phyloP scores from a whole-genome alignment of 2,329 filamentous ascomycete species.

The Cadophora gregata region DNA sequence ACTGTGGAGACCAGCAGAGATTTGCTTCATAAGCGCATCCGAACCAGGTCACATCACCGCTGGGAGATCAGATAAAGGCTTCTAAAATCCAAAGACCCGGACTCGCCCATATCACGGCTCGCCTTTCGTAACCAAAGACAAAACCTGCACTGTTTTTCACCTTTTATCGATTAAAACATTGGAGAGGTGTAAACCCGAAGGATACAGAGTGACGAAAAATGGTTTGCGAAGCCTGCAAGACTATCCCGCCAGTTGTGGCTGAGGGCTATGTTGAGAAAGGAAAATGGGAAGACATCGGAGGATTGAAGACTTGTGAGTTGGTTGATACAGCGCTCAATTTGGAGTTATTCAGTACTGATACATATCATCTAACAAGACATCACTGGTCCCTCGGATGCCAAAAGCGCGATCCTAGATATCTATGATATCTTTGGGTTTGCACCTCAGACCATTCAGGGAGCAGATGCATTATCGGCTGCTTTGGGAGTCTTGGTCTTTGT shows the following conservation, averaged over 20 bases:
- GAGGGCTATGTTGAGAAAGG: conserved; percentile 42
- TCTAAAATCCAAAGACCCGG: no score
- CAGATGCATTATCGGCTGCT: conserved; percentile 64
- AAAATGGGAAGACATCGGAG: conserved; percentile 28
- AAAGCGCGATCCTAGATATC: conserved; percentile 64
- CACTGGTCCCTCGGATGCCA: conserved; percentile 51
- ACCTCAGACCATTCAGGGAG: conserved; percentile 71
- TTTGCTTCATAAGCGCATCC: no score
- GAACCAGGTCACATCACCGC: no score
- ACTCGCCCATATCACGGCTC: no score
- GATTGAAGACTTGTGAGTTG: conserved; percentile 31
- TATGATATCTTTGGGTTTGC: conserved; percentile 72
- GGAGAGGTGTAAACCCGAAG: neutral
- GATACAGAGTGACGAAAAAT: conserved; percentile 3
- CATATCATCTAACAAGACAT: conserved; percentile 43
- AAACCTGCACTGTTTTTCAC: no score
- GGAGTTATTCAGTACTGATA: neutral
- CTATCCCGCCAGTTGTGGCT: conserved; percentile 43
- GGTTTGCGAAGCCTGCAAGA: conserved; percentile 39
- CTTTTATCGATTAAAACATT: no score
- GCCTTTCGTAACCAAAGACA: no score
- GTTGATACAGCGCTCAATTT: neutral
- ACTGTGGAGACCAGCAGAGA: neutral
- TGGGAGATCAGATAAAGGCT: no score
- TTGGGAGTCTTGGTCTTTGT: conserved; percentile 74